Evolutionary conservation across 2,329 filamentous ascomycete genomes (phyloP), one percentile per base, ranked within the genome.

Genomic region (Arachnopeziza araneosa): DNA sequence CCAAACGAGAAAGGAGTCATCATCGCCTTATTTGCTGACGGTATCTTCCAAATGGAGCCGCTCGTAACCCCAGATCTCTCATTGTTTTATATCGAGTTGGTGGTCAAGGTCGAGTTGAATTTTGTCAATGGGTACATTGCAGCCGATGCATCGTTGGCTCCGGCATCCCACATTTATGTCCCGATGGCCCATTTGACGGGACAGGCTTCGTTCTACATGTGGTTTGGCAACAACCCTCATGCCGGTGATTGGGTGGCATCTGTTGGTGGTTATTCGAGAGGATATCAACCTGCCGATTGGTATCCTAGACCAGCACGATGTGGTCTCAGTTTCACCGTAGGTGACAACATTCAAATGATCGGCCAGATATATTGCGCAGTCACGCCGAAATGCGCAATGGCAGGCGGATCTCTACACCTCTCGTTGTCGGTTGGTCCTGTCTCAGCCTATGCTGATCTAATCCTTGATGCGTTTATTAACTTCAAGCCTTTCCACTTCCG

Each of bases 351-450:
- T 24, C 69, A 59, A 2, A 73, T 80, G 52, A 61, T 63, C 1
- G 77, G 77, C 1, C 60, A 77, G 57, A 74, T 76, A 0, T 79
- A 78, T 65, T 78, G 78, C 50, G 77, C 77, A 50, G 74, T 80
- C 36, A 79, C 77, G 0, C 75, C 77, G 4, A 77, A 77, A 56
- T 66, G 61, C 0, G 75, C 72, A 60, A 79, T 80, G 77, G 77
- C 66, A 3, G 77, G 77, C 1, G 76, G 73, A 0, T 58, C 66
- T 12, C 23, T 55, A 12, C 56, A 58, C 24, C 48, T 58, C 2
- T 58, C 51, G 1, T 10, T 58, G 1, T 23, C 44, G 9, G 50
- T 53, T 21, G 56, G 56, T 1, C 56, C 56, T 1, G 56, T 58
- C 32, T 36, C 22, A 21, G 56, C 56, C 21, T 50, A 50, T 21